Conservation (phyloP, 495 filamentous ascomycete genomes). For the Xylaria intraflava region DNA sequence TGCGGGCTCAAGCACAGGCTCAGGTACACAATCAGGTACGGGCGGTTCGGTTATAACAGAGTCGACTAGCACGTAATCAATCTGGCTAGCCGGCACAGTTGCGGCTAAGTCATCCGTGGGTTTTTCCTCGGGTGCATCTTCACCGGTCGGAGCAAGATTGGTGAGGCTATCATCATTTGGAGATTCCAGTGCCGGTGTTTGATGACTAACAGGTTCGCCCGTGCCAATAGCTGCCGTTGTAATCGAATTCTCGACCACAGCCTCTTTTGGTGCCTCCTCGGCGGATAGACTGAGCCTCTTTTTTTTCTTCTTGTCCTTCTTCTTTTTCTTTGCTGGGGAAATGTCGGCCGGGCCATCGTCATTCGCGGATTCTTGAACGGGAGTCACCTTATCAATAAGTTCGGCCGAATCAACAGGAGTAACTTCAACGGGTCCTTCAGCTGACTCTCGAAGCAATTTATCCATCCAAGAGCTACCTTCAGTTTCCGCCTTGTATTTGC, state of each 20-base stretch:
- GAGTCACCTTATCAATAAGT: neutral
- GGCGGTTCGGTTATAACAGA: neutral
- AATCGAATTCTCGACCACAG: neutral
- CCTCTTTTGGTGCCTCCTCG: conserved; percentile 8
- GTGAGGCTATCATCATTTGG: neutral
- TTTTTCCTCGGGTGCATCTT: no score
- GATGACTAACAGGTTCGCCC: neutral
- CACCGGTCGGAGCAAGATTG: conserved; percentile 1
- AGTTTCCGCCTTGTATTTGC: conserved; percentile 11
- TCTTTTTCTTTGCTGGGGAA: conserved; percentile 7
- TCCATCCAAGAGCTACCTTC: neutral
- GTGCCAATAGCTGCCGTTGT: neutral
- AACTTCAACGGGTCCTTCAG: neutral
- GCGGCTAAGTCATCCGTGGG: neutral
- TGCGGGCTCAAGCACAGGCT: no score
- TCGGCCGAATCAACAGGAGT: neutral
- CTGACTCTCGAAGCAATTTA: neutral
- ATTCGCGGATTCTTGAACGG: neutral
- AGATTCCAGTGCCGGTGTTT: neutral
- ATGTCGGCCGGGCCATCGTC: neutral
- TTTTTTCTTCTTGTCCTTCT: conserved; percentile 15
- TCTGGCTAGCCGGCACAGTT: no score
- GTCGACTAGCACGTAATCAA: no score
- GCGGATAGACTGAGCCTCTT: conserved; percentile 2
- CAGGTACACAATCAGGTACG: neutral